Evolutionary conservation across 2,329 filamentous ascomycete genomes (phyloP).

Genomic region (Chaetoscypha palmicola): DNA sequence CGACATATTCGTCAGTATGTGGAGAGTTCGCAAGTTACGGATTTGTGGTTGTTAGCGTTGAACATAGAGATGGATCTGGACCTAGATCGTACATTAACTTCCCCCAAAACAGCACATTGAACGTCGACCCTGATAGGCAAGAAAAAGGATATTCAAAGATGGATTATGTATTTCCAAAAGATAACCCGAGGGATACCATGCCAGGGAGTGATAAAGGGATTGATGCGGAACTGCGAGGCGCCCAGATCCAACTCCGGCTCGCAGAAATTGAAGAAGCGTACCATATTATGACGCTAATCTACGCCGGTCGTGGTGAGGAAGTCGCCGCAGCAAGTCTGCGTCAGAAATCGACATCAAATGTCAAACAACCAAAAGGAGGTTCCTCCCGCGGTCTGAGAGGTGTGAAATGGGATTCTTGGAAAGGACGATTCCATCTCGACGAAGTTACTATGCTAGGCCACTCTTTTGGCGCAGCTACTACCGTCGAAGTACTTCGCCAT

Average conservation of each 20-base stretch:
- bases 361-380: slow-evolving; percentile 34
- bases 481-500: slow-evolving; percentile 52
- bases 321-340: slow-evolving; percentile 48
- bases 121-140: slow-evolving; percentile 32
- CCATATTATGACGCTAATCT: slow-evolving; percentile 47
- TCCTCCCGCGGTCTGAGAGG: slow-evolving; percentile 52
- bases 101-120: slow-evolving; percentile 32
- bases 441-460: slow-evolving; percentile 58
- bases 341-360: slow-evolving; percentile 30
- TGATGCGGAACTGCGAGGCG: slow-evolving; percentile 50
- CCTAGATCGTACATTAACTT: slow-evolving; percentile 56
- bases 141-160: slow-evolving; percentile 40
- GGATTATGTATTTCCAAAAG: slow-evolving; percentile 58
- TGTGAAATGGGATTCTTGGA: slow-evolving; percentile 50
- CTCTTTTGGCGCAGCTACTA: slow-evolving; percentile 60
- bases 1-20: slow-evolving; percentile 55
- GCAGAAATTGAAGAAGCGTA: slow-evolving; percentile 60
- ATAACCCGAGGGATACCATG: slow-evolving; percentile 42
- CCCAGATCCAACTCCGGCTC: slow-evolving; percentile 55
- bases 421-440: slow-evolving; percentile 45
- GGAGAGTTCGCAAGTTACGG: slow-evolving; percentile 61
- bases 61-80: slow-evolving; percentile 59
- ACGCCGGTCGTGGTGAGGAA: slow-evolving; percentile 44
- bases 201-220: slow-evolving; percentile 53
- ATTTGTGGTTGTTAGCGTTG: slow-evolving; percentile 56